These are phyloP conservation scores for Helichrysum umbraculigerum DNA, from an alignment of 129 eudicot species.

Conservation along the genomic window DNA sequence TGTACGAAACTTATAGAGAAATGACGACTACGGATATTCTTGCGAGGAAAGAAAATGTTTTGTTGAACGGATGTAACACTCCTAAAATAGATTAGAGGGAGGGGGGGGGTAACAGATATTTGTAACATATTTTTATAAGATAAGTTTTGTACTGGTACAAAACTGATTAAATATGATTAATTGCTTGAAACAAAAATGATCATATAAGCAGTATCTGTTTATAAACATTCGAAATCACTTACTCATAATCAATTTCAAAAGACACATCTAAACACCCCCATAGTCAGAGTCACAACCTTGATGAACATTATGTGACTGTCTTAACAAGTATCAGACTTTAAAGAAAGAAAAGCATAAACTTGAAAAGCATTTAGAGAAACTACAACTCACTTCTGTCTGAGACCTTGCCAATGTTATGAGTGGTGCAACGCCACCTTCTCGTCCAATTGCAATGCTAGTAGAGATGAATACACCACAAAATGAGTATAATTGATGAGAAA, in stretches of 20 bases:
- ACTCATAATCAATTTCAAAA: conserved; percentile 1
- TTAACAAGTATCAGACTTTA: neutral
- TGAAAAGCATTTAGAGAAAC: conserved; percentile 13
- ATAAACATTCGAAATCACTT: neutral
- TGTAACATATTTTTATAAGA: neutral
- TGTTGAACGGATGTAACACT: neutral
- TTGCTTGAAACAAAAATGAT: neutral
- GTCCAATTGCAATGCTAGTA: conserved; percentile 91
- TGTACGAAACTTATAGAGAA: neutral
- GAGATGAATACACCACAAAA: conserved; percentile 13
- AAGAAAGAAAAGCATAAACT: neutral
- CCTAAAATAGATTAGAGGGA: neutral
- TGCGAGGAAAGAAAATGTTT: neutral
- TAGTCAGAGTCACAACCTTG: conserved; percentile 6
- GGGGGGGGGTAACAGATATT: neutral
- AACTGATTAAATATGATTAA: neutral
- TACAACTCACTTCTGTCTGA: conserved; percentile 61
- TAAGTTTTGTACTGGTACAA: neutral
- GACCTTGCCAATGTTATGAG: conserved; percentile 81
- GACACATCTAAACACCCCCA: neutral
- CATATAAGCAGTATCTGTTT: neutral
- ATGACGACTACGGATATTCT: neutral
- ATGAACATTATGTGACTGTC: neutral
- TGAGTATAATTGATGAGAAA: conserved; percentile 15
- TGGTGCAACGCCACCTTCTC: conserved; percentile 96